Evolutionary conservation across 164 flowering plant genomes (phyloP).

Genomic region (Aristolochia fimbriata): DNA sequence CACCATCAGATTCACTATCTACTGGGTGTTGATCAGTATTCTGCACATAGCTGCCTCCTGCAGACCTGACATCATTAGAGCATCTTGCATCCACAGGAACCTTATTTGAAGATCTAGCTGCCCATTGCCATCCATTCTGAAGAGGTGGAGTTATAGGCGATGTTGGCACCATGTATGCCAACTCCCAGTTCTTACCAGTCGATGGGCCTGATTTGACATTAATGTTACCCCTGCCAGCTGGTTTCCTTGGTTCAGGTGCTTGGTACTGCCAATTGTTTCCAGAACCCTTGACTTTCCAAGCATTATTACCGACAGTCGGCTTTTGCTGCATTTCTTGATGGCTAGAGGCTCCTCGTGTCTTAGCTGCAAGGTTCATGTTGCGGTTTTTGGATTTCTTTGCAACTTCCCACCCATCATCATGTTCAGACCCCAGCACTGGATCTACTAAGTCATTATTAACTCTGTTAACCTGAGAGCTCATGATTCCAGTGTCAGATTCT

Average conservation of each 20-base stretch:
- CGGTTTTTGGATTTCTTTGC: no score
- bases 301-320: no score
- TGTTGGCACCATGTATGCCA: conserved; percentile 17
- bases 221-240: conserved; percentile 35
- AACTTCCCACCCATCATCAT: no score
- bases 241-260: conserved; percentile 21
- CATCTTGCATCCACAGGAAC: conserved; percentile 9
- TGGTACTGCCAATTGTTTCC: conserved; percentile 23
- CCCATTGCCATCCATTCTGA: conserved; percentile 66
- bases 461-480: no score
- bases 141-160: conserved; percentile 40
- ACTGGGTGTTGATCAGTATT: conserved; percentile 1
- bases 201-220: conserved; percentile 17
- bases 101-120: conserved; percentile 15
- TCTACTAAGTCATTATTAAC: no score
- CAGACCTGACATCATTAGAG: background rate
- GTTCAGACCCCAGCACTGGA: no score
- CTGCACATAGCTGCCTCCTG: conserved; percentile 10
- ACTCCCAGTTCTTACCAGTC: conserved; percentile 15
- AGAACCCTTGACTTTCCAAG: conserved; percentile 17
- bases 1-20: conserved; percentile 18
- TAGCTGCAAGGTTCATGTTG: no score
- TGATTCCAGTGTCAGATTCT: no score
- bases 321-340: no score
- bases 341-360: no score